phyloP scores from a whole-genome alignment of 352 stramenopile genomes.

The Phytophthora palmivora region DNA sequence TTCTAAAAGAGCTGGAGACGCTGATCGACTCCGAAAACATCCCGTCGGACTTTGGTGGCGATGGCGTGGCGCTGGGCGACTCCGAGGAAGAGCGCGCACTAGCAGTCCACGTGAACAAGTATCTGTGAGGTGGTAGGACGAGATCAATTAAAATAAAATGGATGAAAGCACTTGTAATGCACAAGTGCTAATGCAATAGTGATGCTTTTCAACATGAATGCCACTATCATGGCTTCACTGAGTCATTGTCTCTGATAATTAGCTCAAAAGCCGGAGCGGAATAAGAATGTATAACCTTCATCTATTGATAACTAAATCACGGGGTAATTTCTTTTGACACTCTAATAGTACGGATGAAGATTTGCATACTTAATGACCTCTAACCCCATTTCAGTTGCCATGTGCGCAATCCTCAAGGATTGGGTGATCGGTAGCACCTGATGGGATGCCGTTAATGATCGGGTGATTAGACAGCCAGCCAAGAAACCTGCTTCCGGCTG shows the following conservation, averaged over 20 bases:
- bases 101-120: slow-evolving; percentile 74
- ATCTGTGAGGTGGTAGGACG: slow-evolving; percentile 38
- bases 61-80: slow-evolving; percentile 62
- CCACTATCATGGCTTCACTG: neutral
- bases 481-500: neutral
- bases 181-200: slow-evolving; percentile 13
- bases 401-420: slow-evolving; percentile 31
- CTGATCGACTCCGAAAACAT: slow-evolving; percentile 78
- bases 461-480: slow-evolving; percentile 26
- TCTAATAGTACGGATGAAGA: too few species aligned
- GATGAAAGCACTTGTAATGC: slow-evolving; percentile 12
- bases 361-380: too few species aligned
- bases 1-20: slow-evolving; percentile 74
- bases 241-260: slow-evolving; percentile 3
- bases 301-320: neutral
- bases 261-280: neutral
- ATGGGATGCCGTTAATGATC: slow-evolving; percentile 30
- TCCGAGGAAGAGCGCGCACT: slow-evolving; percentile 77
- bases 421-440: slow-evolving; percentile 29
- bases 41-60: slow-evolving; percentile 74
- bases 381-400: neutral
- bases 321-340: too few species aligned
- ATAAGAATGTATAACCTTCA: neutral
- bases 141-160: slow-evolving; percentile 30
- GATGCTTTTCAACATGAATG: neutral